phyloP scores from a whole-genome alignment of 2,329 filamentous ascomycete genomes.

The Fusarium poae region DNA sequence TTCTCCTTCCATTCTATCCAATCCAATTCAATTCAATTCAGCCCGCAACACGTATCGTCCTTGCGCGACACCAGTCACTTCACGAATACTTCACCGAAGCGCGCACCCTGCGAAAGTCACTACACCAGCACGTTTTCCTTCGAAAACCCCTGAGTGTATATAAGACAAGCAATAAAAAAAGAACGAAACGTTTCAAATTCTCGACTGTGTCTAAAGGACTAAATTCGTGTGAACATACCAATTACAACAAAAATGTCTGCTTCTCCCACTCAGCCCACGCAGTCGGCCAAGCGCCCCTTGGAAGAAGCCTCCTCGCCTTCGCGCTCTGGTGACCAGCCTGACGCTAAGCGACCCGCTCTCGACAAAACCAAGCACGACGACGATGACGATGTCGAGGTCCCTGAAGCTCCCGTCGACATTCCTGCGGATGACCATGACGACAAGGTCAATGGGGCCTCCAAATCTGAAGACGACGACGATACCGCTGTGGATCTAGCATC shows the following conservation, averaged over 20 bases:
- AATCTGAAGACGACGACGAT: slow-evolving; percentile 53
- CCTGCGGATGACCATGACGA: slow-evolving; percentile 63
- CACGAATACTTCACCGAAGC: slow-evolving; percentile 59
- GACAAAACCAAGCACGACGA: slow-evolving; percentile 86
- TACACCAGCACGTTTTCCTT: slow-evolving; percentile 94
- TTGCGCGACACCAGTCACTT: slow-evolving; percentile 56
- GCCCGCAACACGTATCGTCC: slow-evolving; percentile 53
- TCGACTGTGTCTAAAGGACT: slow-evolving; percentile 40
- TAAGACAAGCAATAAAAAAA: slow-evolving; percentile 63
- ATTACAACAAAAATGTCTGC: slow-evolving; percentile 73
- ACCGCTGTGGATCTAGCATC: slow-evolving; percentile 50
- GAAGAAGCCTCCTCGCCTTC: slow-evolving; percentile 98
- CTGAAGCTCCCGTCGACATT: slow-evolving; percentile 51
- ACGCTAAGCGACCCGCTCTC: slow-evolving; percentile 95
- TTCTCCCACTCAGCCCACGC: slow-evolving; percentile 74
- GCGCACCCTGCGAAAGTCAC: slow-evolving; percentile 62
- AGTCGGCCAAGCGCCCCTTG: slow-evolving; percentile 89
- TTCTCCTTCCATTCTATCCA: slow-evolving; percentile 46
- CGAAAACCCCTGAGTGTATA: slow-evolving; percentile 88
- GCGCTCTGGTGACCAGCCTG: slow-evolving; percentile 90
- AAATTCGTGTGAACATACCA: slow-evolving; percentile 45
- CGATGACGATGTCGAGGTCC: slow-evolving; percentile 66
- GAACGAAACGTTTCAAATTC: slow-evolving; percentile 52
- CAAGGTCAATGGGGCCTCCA: slow-evolving; percentile 62
- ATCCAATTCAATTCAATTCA: slow-evolving; percentile 9